Percentiles rank a stretch among this genome's conserved stretches.
Evolutionary conservation across 345 rosid species (phyloP).

Genomic region (Salix udensis): DNA sequence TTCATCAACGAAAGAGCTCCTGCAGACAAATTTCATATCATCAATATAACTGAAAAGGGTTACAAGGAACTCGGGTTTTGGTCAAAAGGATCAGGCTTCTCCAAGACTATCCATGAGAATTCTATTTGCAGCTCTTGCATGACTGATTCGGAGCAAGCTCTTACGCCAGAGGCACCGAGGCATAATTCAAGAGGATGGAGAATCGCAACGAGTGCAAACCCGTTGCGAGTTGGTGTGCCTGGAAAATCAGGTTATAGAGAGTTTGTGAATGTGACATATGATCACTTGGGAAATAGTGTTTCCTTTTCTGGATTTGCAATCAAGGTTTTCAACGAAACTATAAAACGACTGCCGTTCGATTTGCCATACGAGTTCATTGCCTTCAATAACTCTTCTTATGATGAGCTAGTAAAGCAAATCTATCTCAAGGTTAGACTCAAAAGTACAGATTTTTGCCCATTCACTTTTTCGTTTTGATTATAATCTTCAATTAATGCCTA

Average conservation of each 20-base stretch:
- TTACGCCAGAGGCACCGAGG: constrained; percentile 22
- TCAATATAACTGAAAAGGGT: constrained; percentile 20
- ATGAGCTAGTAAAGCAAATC: constrained; percentile 16
- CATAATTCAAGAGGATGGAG: constrained; percentile 24
- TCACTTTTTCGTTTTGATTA: background rate
- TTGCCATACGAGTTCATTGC: constrained; percentile 3
- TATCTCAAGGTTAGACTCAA: constrained; percentile 11
- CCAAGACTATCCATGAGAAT: background rate
- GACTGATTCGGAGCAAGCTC: constrained; percentile 13
- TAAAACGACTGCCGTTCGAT: constrained; percentile 6
- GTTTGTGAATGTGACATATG: constrained; percentile 3
- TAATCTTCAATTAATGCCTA: too few relatives aligned
- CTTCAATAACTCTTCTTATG: constrained; percentile 14
- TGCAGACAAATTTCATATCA: constrained; percentile 2
- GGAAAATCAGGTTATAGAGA: background rate
- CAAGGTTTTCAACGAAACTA: constrained; percentile 6
- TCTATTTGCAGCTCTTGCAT: background rate
- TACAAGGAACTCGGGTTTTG: constrained; percentile 27
- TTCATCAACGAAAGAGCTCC: background rate
- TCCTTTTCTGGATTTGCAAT: constrained; percentile 15
- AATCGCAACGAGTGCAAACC: constrained; percentile 1
- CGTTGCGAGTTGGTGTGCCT: constrained; percentile 23
- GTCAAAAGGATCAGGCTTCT: constrained; percentile 22
- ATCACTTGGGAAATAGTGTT: background rate
- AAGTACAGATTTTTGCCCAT: too few relatives aligned